A percentile compares a stretch with the other conserved stretches of the same genome.
phyloP scores from a whole-genome alignment of 768 basidiomycete species.

The Lactifluus piperatus region DNA sequence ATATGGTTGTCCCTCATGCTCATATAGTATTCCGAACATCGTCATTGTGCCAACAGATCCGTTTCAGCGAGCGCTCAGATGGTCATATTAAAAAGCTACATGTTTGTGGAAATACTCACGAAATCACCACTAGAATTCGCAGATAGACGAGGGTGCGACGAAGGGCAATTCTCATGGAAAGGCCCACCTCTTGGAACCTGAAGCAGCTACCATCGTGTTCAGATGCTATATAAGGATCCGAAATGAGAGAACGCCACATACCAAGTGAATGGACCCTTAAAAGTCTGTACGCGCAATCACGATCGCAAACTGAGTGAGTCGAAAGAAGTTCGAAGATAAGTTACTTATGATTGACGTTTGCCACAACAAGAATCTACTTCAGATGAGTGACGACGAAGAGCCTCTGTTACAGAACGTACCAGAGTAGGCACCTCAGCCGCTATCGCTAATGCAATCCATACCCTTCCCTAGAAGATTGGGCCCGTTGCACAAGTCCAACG shows the following conservation, averaged over 20 bases:
- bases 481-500: background rate
- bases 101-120: background rate
- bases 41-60: background rate
- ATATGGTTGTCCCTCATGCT: too few species aligned
- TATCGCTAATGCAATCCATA: conserved; percentile 2
- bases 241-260: background rate
- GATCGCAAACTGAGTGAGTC: too few species aligned
- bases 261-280: background rate
- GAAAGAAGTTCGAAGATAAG: too few species aligned
- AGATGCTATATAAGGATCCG: background rate
- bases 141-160: background rate
- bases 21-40: too few species aligned
- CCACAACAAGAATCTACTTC: background rate
- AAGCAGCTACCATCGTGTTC: too few species aligned
- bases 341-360: background rate
- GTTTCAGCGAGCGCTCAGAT: background rate
- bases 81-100: background rate
- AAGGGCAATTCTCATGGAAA: background rate
- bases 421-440: too few species aligned
- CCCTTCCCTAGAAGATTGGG: conserved; percentile 6
- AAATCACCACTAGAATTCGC: background rate
- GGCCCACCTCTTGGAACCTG: conserved; percentile 1
- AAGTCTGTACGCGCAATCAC: too few species aligned
- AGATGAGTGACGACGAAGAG: background rate
- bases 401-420: background rate